Evolutionary conservation across 352 stramenopile genomes (phyloP).

Genomic region (Elongisporangium prolatum): DNA sequence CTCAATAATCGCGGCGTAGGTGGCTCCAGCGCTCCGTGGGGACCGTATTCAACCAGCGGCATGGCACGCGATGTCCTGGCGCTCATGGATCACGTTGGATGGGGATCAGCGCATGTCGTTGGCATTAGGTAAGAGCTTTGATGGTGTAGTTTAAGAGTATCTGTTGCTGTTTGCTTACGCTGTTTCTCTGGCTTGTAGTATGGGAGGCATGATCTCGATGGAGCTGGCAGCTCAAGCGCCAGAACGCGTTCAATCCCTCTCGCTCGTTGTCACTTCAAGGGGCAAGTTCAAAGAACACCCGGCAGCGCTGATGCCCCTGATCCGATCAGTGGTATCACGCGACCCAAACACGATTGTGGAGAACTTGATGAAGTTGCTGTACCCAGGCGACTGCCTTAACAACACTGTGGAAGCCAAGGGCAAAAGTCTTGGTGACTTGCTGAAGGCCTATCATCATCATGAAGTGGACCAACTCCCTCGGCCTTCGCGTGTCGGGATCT

Average conservation of each 20-base stretch:
- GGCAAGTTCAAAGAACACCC: constrained; percentile 29
- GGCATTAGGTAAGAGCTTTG: constrained; percentile 15
- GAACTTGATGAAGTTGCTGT: constrained; percentile 34
- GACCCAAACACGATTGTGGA: constrained; percentile 23
- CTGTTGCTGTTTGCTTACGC: background rate
- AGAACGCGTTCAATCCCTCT: constrained; percentile 27
- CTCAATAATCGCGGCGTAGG: constrained; percentile 49
- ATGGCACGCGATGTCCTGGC: constrained; percentile 36
- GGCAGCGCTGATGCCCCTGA: constrained; percentile 19
- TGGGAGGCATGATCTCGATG: constrained; percentile 40
- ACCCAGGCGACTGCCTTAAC: constrained; percentile 29
- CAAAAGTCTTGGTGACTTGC: constrained; percentile 18
- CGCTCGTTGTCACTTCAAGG: constrained; percentile 34
- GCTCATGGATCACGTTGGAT: constrained; percentile 31
- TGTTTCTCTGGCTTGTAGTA: constrained; percentile 11
- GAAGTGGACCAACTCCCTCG: constrained; percentile 15
- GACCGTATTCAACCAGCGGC: constrained; percentile 28
- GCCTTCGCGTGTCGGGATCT: constrained; percentile 15
- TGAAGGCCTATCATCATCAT: constrained; percentile 28
- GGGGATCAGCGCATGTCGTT: constrained; percentile 26
- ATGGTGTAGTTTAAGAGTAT: background rate
- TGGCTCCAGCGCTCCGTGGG: constrained; percentile 24
- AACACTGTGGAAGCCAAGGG: constrained; percentile 26
- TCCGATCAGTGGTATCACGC: constrained; percentile 25
- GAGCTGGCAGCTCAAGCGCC: constrained; percentile 26